A percentile compares a stretch with the other conserved stretches of the same genome.
These are phyloP conservation scores for Piper betle DNA, from an alignment of 164 flowering plant genomes.

Conservation along the genomic window DNA sequence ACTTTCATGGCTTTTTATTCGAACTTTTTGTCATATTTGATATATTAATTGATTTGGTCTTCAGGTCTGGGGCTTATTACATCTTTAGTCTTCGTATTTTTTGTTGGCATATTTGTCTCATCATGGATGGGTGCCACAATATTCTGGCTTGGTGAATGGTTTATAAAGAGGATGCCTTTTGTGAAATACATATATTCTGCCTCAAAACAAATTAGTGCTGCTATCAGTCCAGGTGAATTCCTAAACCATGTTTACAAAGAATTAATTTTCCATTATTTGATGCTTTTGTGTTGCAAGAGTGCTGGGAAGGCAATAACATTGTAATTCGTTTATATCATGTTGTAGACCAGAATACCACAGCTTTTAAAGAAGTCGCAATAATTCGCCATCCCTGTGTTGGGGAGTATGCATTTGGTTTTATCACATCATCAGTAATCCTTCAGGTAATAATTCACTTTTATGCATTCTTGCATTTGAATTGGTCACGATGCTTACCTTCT, in stretches of 20 bases:
- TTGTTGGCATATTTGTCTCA: slow-evolving; percentile 46
- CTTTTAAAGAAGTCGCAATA: slow-evolving; percentile 67
- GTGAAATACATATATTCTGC: slow-evolving; percentile 38
- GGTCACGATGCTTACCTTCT: too few relatives aligned
- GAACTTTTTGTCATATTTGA: not conserved
- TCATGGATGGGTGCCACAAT: slow-evolving; percentile 49
- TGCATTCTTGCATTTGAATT: too few relatives aligned
- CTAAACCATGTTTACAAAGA: not conserved
- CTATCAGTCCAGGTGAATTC: slow-evolving; percentile 39
- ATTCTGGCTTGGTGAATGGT: too few relatives aligned
- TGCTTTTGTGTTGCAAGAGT: not conserved
- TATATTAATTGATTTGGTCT: not conserved
- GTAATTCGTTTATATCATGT: not conserved
- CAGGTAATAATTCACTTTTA: too few relatives aligned
- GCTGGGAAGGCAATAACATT: too few relatives aligned
- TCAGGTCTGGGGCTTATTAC: slow-evolving; percentile 51
- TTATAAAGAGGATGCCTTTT: slow-evolving; percentile 49
- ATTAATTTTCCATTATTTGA: too few relatives aligned
- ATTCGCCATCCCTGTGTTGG: slow-evolving; percentile 58
- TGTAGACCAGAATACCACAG: slow-evolving; percentile 37
- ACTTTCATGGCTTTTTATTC: not conserved
- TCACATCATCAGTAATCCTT: too few relatives aligned
- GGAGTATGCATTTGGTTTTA: too few relatives aligned
- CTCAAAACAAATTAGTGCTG: slow-evolving; percentile 45
- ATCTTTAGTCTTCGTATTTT: slow-evolving; percentile 36